Conservation (phyloP, 208 protist species). For the Endotrypanum monterogeii region DNA sequence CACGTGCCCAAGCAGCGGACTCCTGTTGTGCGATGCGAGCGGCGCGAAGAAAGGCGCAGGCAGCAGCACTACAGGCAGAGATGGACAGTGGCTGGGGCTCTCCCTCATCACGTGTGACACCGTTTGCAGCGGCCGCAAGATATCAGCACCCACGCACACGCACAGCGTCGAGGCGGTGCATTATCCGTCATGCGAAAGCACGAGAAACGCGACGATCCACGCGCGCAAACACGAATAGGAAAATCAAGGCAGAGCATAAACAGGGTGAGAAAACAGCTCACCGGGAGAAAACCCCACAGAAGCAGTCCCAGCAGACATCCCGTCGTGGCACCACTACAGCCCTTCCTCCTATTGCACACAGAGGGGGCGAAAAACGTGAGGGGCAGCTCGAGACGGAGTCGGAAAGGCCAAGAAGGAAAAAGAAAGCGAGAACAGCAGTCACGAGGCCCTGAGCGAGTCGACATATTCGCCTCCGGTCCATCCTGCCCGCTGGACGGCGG, state of each 20-base stretch:
- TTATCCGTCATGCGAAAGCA: not conserved
- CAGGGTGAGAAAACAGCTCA: not conserved
- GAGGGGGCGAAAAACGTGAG: not conserved
- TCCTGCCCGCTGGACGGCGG: no score
- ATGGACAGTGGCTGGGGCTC: not conserved
- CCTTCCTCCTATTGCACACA: no score
- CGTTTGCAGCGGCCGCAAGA: not conserved
- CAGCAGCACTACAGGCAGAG: not conserved
- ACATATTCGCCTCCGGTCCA: no score
- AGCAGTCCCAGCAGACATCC: no score
- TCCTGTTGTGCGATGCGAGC: not conserved
- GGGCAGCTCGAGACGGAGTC: not conserved
- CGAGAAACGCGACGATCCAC: not conserved
- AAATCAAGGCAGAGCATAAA: not conserved
- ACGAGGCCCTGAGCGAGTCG: not conserved
- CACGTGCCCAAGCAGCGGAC: no score
- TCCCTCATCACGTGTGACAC: not conserved
- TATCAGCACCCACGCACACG: not conserved
- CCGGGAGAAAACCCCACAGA: no score
- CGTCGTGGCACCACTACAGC: no score
- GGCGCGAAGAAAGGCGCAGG: not conserved
- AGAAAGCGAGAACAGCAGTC: no score
- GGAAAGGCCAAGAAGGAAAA: not conserved
- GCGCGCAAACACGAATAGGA: not conserved
- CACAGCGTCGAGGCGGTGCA: not conserved